Evolutionary conservation across 2,329 filamentous ascomycete genomes (phyloP).

Genomic region (Epichloe amarillans): DNA sequence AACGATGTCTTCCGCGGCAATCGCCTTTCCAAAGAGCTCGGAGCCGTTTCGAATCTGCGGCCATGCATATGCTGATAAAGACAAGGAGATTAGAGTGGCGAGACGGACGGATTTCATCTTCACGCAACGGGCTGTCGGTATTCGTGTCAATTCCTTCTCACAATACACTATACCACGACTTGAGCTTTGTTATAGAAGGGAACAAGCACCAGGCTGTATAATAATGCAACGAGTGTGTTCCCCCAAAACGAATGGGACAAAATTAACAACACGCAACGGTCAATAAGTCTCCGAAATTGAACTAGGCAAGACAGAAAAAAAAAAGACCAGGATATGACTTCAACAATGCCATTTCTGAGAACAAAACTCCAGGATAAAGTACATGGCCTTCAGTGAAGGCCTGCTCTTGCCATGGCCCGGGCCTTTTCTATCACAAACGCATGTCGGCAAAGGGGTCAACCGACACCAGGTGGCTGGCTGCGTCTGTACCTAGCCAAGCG

Average conservation of each 20-base stretch:
- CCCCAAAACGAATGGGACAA: too few relatives aligned
- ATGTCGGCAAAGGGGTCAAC: background rate
- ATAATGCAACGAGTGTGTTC: too few relatives aligned
- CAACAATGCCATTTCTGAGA: too few relatives aligned
- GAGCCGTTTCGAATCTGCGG: constrained; percentile 6
- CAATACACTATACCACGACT: too few relatives aligned
- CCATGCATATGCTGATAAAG: constrained; percentile 5
- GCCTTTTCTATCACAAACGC: background rate
- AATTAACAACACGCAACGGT: too few relatives aligned
- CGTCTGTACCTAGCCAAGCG: background rate
- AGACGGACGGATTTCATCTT: background rate
- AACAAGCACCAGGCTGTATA: background rate
- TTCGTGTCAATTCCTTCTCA: too few relatives aligned
- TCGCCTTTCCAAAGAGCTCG: constrained; percentile 2
- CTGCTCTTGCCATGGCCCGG: too few relatives aligned
- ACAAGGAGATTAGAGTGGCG: constrained; percentile 3
- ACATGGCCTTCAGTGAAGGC: too few relatives aligned
- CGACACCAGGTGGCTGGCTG: background rate
- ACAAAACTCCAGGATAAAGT: too few relatives aligned
- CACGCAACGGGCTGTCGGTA: too few relatives aligned
- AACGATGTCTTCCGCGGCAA: background rate
- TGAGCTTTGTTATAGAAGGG: background rate
- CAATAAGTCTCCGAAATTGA: background rate
- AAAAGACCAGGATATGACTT: background rate
- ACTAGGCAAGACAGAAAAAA: background rate